Evolutionary conservation across 2,329 filamentous ascomycete genomes (phyloP).

Genomic region (Colletotrichum ledebouriae): DNA sequence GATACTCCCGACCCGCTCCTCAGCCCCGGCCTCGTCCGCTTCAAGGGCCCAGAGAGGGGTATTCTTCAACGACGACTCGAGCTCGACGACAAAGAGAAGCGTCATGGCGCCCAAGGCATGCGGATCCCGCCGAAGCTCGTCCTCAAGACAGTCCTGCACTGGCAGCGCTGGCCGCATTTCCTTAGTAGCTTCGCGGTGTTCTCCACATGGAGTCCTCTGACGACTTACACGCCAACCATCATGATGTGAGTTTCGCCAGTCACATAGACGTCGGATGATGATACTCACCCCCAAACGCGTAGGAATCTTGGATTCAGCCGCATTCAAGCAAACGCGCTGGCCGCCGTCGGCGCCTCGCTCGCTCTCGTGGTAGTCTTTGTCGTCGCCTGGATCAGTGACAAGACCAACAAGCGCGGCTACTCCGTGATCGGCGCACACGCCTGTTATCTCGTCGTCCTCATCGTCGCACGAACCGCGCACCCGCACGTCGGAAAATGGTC

Average conservation of each 20-base stretch:
- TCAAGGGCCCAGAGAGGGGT: conserved; percentile 50
- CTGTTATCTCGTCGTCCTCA: conserved; percentile 59
- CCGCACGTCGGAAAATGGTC: conserved; percentile 61
- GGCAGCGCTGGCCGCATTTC: conserved; percentile 62
- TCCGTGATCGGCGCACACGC: conserved; percentile 59
- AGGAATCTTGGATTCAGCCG: conserved; percentile 60
- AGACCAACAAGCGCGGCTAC: conserved; percentile 57
- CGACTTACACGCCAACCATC: conserved; percentile 64
- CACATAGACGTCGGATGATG: fast-evolving
- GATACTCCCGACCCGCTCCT: conserved; percentile 55
- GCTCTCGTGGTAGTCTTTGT: conserved; percentile 62
- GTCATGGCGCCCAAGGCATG: conserved; percentile 52
- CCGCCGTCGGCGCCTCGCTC: conserved; percentile 57
- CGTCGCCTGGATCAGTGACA: conserved; percentile 63
- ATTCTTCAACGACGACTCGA: conserved; percentile 54
- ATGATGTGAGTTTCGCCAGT: conserved; percentile 49
- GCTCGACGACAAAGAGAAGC: conserved; percentile 49
- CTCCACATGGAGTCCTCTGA: conserved; percentile 65
- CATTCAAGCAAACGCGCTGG: conserved; percentile 62
- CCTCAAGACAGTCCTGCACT: conserved; percentile 58
- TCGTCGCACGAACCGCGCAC: conserved; percentile 57
- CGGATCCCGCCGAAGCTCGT: conserved; percentile 55
- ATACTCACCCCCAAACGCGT: neutral
- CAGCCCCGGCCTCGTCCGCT: conserved; percentile 54
- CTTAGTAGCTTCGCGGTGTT: conserved; percentile 64